Percentiles rank a stretch among this genome's conserved stretches.
phyloP scores from a whole-genome alignment of 2,329 filamentous ascomycete genomes.

The Stagonosporopsis chrysanthemi region DNA sequence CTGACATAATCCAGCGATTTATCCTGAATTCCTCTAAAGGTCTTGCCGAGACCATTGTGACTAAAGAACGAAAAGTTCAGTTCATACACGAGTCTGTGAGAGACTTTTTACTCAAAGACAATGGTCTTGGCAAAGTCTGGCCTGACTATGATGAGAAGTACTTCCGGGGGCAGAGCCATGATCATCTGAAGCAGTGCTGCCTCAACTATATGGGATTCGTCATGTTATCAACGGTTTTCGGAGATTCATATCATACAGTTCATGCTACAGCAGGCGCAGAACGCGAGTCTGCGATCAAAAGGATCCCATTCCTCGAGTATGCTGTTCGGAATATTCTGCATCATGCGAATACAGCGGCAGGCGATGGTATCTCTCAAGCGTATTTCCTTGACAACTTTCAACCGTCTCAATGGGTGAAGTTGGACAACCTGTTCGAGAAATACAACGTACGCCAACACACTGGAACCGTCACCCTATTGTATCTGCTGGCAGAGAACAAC shows the following conservation, averaged over 20 bases:
- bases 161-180: conserved; percentile 50
- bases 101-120: conserved; percentile 52
- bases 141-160: conserved; percentile 42
- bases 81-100: conserved; percentile 45
- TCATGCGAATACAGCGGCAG: conserved; percentile 52
- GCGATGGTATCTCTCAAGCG: conserved; percentile 26
- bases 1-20: conserved; percentile 22
- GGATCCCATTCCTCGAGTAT: conserved; percentile 59
- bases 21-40: conserved; percentile 37
- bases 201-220: conserved; percentile 36
- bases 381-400: conserved; percentile 35
- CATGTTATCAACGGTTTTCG: too few relatives aligned
- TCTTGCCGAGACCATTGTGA: conserved; percentile 26
- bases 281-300: conserved; percentile 9
- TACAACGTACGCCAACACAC: conserved; percentile 28
- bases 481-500: conserved; percentile 34
- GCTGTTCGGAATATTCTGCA: conserved; percentile 51
- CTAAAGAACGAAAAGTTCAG: conserved; percentile 31
- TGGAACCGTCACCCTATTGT: conserved; percentile 22
- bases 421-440: conserved; percentile 47
- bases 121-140: conserved; percentile 42
- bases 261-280: too few relatives aligned
- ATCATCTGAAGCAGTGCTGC: conserved; percentile 54
- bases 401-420: conserved; percentile 37
- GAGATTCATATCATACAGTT: too few relatives aligned